A percentile compares a stretch with the other conserved stretches of the same genome.
Evolutionary conservation across 495 filamentous ascomycete species (phyloP).

Genomic region (Penicillium salamii): DNA sequence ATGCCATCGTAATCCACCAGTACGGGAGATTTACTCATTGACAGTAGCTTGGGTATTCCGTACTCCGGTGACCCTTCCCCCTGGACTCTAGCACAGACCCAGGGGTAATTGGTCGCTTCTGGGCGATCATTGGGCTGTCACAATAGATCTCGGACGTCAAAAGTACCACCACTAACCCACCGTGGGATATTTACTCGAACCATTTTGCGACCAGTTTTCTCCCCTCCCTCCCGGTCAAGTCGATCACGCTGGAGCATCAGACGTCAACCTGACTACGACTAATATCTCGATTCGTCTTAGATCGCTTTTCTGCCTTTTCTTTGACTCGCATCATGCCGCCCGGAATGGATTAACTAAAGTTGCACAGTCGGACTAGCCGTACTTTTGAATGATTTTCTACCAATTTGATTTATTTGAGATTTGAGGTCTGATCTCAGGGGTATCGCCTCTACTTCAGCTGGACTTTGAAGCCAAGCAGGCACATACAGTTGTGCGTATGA

Average conservation of each 20-base stretch:
- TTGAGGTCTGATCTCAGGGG: constrained; percentile 30
- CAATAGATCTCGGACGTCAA: constrained; percentile 5
- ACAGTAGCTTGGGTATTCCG: constrained; percentile 26
- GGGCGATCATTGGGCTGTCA: constrained; percentile 9
- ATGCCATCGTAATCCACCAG: constrained; percentile 7
- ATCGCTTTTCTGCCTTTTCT: not conserved
- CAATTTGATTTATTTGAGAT: constrained; percentile 1
- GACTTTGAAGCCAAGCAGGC: not conserved
- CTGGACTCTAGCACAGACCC: constrained; percentile 15
- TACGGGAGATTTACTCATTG: constrained; percentile 25
- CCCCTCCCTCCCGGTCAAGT: not conserved
- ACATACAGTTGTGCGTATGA: not conserved
- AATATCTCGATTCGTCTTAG: constrained; percentile 22
- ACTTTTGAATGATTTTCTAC: constrained; percentile 3
- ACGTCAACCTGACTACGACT: not conserved
- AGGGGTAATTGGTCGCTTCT: not conserved
- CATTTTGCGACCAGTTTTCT: constrained; percentile 11
- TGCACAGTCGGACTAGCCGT: constrained; percentile 4
- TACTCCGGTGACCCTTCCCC: constrained; percentile 18
- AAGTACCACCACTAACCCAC: constrained; percentile 24
- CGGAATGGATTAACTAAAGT: not conserved
- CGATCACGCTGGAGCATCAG: constrained; percentile 4
- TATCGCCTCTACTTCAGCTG: constrained; percentile 2
- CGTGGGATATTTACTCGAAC: constrained; percentile 10
- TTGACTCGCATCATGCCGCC: not conserved